phyloP scores from a whole-genome alignment of 176 grass and related monocot species.

The Eragrostis nindensis region DNA sequence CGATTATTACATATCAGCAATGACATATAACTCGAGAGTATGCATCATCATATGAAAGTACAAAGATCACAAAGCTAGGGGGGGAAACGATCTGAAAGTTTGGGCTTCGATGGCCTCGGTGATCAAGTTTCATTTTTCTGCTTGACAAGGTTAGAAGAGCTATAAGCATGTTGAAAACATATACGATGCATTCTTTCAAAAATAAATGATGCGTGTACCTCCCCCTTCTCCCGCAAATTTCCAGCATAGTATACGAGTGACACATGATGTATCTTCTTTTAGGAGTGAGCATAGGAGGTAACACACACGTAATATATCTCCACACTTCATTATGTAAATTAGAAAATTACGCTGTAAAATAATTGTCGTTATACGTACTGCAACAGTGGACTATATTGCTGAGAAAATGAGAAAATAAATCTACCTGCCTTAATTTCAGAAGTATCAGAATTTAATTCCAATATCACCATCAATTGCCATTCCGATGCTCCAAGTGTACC shows the following conservation, averaged over 20 bases:
- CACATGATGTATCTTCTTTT: no score
- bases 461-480: conserved; percentile 6
- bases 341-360: not conserved
- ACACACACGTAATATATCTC: not conserved
- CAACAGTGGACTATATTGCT: not conserved
- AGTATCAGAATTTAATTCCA: not conserved
- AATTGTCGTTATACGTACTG: not conserved
- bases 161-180: not conserved
- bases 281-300: no score
- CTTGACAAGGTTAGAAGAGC: conserved; percentile 10
- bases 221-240: not conserved
- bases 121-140: not conserved
- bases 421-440: not conserved
- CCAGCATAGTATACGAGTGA: not conserved
- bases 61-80: not conserved
- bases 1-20: conserved; percentile 9
- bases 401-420: not conserved
- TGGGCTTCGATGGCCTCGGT: no score
- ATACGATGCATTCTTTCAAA: not conserved
- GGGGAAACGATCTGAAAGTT: not conserved
- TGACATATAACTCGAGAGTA: not conserved
- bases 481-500: not conserved
- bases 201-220: not conserved
- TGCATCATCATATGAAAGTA: not conserved
- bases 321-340: not conserved